Conservation (phyloP, 2,329 filamentous ascomycete genomes). For the Hypoxylon rubiginosum region DNA sequence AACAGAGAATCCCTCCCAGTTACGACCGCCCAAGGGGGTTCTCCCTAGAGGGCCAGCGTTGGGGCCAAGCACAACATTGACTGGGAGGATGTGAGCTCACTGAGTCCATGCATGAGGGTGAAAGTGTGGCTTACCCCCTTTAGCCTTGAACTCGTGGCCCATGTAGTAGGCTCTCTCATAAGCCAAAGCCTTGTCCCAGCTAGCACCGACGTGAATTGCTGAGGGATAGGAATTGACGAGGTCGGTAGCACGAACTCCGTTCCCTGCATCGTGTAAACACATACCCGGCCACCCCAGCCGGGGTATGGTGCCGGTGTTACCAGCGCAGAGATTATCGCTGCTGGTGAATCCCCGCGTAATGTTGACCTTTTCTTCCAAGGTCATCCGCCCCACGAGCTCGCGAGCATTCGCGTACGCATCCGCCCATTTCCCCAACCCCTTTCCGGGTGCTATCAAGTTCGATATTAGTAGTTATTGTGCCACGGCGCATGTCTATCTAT, state of each 20-base stretch:
- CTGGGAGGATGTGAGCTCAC: conserved; percentile 36
- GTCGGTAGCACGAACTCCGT: conserved; percentile 63
- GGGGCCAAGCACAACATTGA: conserved; percentile 74
- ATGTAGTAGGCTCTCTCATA: conserved; percentile 66
- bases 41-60: conserved; percentile 78
- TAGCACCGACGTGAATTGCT: conserved; percentile 62
- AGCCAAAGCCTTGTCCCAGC: conserved; percentile 68
- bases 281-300: conserved; percentile 62
- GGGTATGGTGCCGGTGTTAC: conserved; percentile 61
- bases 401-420: conserved; percentile 70
- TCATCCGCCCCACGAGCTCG: conserved; percentile 71
- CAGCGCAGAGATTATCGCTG: conserved; percentile 65
- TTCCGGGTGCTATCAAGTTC: conserved; percentile 48
- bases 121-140: conserved; percentile 56
- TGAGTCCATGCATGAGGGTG: neutral
- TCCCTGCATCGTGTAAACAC: conserved; percentile 65
- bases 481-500: neutral
- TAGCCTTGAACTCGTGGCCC: conserved; percentile 69
- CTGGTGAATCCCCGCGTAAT: conserved; percentile 58
- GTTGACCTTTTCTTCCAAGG: conserved; percentile 73
- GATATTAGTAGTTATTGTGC: conserved; percentile 2
- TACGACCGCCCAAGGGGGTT: conserved; percentile 75
- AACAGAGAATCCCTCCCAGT: conserved; percentile 75
- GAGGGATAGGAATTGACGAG: conserved; percentile 64
- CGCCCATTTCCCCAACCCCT: conserved; percentile 62